A percentile compares a stretch with the other conserved stretches of the same genome.
phyloP scores from a whole-genome alignment of 2,329 filamentous ascomycete genomes.

The Mycogone perniciosa region DNA sequence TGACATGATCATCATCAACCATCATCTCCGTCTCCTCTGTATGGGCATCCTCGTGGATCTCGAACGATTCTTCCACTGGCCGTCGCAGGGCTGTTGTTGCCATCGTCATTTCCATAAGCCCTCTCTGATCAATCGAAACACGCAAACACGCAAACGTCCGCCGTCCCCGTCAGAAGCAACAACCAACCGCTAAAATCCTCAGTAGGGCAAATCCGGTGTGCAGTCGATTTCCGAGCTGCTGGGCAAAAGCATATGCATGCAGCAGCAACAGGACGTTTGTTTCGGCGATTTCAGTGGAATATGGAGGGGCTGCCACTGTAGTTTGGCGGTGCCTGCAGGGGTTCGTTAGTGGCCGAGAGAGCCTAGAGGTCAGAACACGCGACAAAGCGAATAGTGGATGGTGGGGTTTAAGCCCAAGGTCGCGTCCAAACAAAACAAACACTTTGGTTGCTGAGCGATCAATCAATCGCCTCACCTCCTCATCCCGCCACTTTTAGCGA shows the following conservation, averaged over 20 bases:
- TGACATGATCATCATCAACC: slow-evolving; percentile 33
- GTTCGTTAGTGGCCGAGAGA: slow-evolving; percentile 8
- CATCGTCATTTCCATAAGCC: slow-evolving; percentile 3
- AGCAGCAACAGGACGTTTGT: not conserved
- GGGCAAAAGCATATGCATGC: slow-evolving; percentile 2
- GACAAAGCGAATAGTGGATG: not conserved
- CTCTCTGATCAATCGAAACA: not conserved
- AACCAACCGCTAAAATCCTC: not conserved
- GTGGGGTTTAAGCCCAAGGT: slow-evolving; percentile 7
- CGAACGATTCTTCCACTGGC: slow-evolving; percentile 34
- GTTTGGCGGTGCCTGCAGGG: slow-evolving; percentile 4
- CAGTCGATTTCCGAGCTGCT: slow-evolving; percentile 1
- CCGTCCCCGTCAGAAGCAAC: not conserved
- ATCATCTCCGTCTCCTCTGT: slow-evolving; percentile 47
- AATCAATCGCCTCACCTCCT: slow-evolving; percentile 8
- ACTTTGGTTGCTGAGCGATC: slow-evolving; percentile 22
- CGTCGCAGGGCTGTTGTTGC: slow-evolving; percentile 10
- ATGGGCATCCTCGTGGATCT: slow-evolving; percentile 44
- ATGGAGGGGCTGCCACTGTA: slow-evolving; percentile 8
- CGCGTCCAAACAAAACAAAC: slow-evolving; percentile 15
- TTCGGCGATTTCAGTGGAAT: not conserved
- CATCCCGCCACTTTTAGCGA: slow-evolving; percentile 6
- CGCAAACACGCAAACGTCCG: not conserved
- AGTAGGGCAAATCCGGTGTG: not conserved
- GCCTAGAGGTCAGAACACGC: not conserved